Percentiles rank a stretch among this genome's conserved stretches.
Conservation (phyloP, 83 land plant species). For the Isoetes engelmannii region DNA sequence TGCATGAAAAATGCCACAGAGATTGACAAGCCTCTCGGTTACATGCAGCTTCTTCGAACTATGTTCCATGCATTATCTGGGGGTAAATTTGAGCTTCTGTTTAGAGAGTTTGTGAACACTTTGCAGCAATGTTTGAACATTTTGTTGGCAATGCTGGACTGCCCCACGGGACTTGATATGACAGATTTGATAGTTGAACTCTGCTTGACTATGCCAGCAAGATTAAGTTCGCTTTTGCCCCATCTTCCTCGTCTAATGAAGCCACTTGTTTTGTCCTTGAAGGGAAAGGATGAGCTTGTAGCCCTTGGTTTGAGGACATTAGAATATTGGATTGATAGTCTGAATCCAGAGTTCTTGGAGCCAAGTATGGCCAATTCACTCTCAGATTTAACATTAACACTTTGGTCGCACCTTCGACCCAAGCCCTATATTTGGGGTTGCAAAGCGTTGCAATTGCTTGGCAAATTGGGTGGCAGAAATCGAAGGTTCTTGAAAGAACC, state of each 20-base stretch:
- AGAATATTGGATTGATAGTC: constrained; percentile 96
- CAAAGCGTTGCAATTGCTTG: constrained; percentile 84
- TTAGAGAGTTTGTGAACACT: constrained; percentile 70
- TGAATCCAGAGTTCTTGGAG: constrained; percentile 98
- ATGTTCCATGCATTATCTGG: constrained; percentile 86
- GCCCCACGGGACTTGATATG: constrained; percentile 93
- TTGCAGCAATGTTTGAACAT: constrained; percentile 89
- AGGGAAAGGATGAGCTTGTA: constrained; percentile 90
- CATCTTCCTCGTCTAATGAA: constrained; percentile 90
- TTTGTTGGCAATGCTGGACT: constrained; percentile 92
- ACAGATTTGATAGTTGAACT: constrained; percentile 85
- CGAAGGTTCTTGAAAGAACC: constrained; percentile 95
- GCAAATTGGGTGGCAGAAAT: constrained; percentile 94
- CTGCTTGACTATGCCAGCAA: constrained; percentile 92
- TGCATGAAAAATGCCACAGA: constrained; percentile 94
- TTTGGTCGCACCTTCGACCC: constrained; percentile 97
- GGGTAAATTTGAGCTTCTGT: constrained; percentile 78
- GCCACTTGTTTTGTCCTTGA: constrained; percentile 84
- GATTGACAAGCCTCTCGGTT: constrained; percentile 93
- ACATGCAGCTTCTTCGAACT: constrained; percentile 83
- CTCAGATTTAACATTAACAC: constrained; percentile 81
- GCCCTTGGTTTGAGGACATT: constrained; percentile 79
- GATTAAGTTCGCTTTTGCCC: constrained; percentile 91
- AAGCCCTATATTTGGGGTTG: constrained; percentile 89
- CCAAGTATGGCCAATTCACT: constrained; percentile 98